These are phyloP conservation scores for Colletotrichum lentis DNA, from an alignment of 2,329 filamentous ascomycete species.

Conservation along the genomic window DNA sequence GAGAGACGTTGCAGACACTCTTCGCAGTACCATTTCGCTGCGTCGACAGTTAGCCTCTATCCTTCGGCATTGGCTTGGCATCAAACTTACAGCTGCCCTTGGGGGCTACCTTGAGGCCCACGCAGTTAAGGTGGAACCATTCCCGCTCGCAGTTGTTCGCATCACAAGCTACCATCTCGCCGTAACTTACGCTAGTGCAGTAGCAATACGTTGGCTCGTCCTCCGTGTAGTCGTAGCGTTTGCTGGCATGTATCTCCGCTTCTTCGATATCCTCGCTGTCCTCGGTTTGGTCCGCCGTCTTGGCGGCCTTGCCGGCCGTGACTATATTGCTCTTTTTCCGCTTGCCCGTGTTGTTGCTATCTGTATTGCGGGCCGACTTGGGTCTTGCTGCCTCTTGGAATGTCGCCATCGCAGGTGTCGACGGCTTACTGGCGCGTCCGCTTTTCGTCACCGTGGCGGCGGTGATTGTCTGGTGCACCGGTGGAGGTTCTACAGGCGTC, in stretches of 20 bases:
- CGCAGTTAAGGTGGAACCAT: conserved; percentile 87
- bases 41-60: conserved; percentile 15
- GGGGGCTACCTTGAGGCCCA: conserved; percentile 81
- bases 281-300: conserved; percentile 52
- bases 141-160: conserved; percentile 75
- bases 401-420: conserved; percentile 67
- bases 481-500: conserved; percentile 46
- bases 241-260: conserved; percentile 67
- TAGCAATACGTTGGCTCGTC: conserved; percentile 82
- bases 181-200: conserved; percentile 81
- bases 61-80: not conserved
- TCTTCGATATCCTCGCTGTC: conserved; percentile 53
- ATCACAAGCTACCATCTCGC: conserved; percentile 86
- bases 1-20: conserved; percentile 76
- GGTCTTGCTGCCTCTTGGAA: conserved; percentile 66
- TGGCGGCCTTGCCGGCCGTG: conserved; percentile 51
- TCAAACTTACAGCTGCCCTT: conserved; percentile 73
- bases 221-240: conserved; percentile 34
- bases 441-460: conserved; percentile 67
- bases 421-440: conserved; percentile 71
- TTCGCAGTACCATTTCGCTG: conserved; percentile 84
- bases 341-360: conserved; percentile 56
- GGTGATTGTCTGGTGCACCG: conserved; percentile 54
- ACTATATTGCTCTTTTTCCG: conserved; percentile 65
- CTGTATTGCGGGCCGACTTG: conserved; percentile 60